Evolutionary conservation across 257 asterid species (phyloP).

Genomic region (Ehretia macrophylla): DNA sequence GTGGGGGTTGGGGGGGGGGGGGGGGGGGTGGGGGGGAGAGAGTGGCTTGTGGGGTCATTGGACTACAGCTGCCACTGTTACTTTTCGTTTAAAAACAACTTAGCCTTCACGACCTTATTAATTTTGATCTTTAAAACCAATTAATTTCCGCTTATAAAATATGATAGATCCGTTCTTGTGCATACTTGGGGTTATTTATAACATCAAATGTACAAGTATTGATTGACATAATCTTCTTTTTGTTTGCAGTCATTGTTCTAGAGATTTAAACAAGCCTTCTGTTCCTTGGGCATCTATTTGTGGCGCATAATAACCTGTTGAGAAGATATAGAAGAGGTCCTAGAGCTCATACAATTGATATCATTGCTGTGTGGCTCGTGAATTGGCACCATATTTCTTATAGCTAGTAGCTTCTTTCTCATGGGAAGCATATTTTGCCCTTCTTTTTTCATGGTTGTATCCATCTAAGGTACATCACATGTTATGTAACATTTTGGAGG

Average conservation of each 20-base stretch:
- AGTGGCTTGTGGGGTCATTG: too few species aligned
- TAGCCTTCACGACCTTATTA: too few species aligned
- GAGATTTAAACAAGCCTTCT: constrained; percentile 46
- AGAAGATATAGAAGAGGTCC: constrained; percentile 6
- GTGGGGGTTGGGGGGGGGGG: too few species aligned
- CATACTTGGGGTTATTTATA: not conserved
- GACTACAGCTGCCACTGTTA: too few species aligned
- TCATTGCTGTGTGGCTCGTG: constrained; percentile 14
- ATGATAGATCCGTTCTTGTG: too few species aligned
- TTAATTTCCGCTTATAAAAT: too few species aligned
- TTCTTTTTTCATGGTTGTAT: constrained; percentile 63
- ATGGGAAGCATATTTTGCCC: constrained; percentile 28
- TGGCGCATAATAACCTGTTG: constrained; percentile 7
- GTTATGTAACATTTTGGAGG: constrained; percentile 44
- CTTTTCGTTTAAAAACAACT: too few species aligned
- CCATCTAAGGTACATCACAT: constrained; percentile 15
- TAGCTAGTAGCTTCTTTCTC: constrained; percentile 11
- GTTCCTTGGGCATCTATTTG: constrained; percentile 11
- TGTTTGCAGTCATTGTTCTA: constrained; percentile 77
- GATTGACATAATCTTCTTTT: not conserved
- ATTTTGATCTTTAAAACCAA: too few species aligned
- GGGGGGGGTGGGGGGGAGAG: too few species aligned
- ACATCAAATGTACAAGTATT: not conserved
- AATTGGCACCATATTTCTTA: constrained; percentile 21
- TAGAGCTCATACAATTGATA: not conserved